Evolutionary conservation across 2,329 filamentous ascomycete species (phyloP).

Genomic region (Ophiostoma angusticollis): DNA sequence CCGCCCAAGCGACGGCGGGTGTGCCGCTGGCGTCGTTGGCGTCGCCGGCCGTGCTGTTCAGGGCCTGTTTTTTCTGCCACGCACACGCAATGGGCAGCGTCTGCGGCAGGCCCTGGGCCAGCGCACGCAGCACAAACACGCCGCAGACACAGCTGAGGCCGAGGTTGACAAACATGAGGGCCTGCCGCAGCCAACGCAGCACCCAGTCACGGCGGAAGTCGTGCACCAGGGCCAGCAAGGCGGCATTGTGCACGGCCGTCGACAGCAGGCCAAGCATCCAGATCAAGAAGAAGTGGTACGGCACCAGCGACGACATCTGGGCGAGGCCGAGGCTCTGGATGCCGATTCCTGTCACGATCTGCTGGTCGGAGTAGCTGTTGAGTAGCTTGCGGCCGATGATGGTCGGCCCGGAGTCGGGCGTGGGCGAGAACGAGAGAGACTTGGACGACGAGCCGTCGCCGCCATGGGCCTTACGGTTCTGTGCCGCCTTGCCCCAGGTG

Average conservation of each 20-base stretch:
- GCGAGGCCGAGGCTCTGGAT: constrained; percentile 51
- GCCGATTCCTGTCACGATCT: constrained; percentile 57
- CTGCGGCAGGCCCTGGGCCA: constrained; percentile 35
- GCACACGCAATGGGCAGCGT: constrained; percentile 48
- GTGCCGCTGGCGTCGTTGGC: constrained; percentile 13
- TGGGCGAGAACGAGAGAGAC: constrained; percentile 16
- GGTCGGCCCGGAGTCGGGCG: background rate
- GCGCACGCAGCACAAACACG: constrained; percentile 42
- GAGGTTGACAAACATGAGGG: constrained; percentile 54
- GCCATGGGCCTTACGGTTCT: constrained; percentile 20
- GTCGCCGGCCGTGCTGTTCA: background rate
- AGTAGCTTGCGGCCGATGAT: constrained; percentile 50
- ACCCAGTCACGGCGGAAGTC: constrained; percentile 57
- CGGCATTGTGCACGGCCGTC: constrained; percentile 52
- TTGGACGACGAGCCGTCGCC: constrained; percentile 14
- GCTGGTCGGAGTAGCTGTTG: constrained; percentile 53
- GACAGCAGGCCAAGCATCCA: constrained; percentile 55
- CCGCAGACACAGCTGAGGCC: constrained; percentile 43
- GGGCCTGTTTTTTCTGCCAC: constrained; percentile 28
- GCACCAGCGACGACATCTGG: constrained; percentile 43
- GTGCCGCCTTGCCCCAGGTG: constrained; percentile 18
- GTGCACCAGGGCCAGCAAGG: constrained; percentile 50
- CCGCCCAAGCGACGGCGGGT: constrained; percentile 15
- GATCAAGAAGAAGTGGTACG: constrained; percentile 60
- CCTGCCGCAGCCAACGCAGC: constrained; percentile 50